phyloP scores from a whole-genome alignment of 2,329 filamentous ascomycete genomes.

The Immersiporthe knoxdaviesiana region DNA sequence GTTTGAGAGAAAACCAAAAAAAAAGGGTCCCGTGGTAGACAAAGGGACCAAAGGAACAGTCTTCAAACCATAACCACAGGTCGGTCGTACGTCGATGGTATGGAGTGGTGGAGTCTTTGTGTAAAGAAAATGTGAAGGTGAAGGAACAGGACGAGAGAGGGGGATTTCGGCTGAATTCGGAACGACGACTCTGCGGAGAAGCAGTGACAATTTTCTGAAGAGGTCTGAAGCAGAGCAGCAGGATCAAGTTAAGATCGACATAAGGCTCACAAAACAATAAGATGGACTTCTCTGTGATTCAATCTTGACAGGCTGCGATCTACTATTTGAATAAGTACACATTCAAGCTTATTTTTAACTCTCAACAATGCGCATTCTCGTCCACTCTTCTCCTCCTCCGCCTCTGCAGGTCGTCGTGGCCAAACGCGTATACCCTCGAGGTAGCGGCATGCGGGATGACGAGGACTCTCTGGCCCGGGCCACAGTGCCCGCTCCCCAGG shows the following conservation, averaged over 20 bases:
- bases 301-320: neutral
- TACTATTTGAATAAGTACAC: neutral
- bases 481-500: neutral
- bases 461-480: conserved; percentile 8
- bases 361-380: neutral
- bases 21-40: neutral
- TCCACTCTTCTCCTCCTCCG: too few species aligned
- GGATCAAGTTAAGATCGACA: neutral
- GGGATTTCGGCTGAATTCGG: neutral
- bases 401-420: neutral
- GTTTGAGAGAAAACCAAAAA: neutral
- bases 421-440: conserved; percentile 5
- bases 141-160: neutral
- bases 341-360: neutral
- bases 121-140: neutral
- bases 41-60: neutral
- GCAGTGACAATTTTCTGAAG: too few species aligned
- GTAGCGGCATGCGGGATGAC: conserved; percentile 15
- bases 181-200: neutral
- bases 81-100: neutral
- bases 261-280: neutral
- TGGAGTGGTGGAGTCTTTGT: neutral
- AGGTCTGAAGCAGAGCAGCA: neutral
- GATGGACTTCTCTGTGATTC: neutral
- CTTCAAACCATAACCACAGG: neutral